Percentiles rank a stretch among this genome's conserved stretches.
Conservation (phyloP, 345 rosid genomes). For the Linum tenue region DNA sequence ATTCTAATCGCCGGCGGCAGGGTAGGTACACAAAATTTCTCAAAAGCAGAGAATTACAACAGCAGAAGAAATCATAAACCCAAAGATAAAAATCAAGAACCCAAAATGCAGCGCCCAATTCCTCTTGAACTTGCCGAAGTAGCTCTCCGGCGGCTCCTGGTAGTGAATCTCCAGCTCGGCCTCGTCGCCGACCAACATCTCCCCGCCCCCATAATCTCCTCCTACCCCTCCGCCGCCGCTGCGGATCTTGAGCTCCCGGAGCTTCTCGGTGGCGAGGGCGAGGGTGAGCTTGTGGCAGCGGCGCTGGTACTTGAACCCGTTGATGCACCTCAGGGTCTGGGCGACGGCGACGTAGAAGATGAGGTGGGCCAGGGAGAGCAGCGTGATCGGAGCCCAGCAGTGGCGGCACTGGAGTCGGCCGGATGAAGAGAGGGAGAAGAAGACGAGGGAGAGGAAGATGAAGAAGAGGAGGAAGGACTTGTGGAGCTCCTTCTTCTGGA, state of each 20-base stretch:
- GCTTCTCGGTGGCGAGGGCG: slow-evolving; percentile 80
- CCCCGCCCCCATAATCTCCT: slow-evolving; percentile 31
- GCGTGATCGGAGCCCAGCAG: slow-evolving; percentile 71
- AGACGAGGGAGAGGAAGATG: slow-evolving; percentile 64
- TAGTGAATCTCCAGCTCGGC: slow-evolving; percentile 84
- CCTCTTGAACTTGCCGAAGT: slow-evolving; percentile 90
- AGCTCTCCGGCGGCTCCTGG: slow-evolving; percentile 91
- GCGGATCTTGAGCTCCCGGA: slow-evolving; percentile 66
- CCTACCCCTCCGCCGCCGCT: slow-evolving; percentile 14
- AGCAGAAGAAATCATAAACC: slow-evolving; percentile 68
- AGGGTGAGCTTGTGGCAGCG: slow-evolving; percentile 94
- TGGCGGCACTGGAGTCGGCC: slow-evolving; percentile 80
- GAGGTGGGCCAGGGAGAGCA: slow-evolving; percentile 80
- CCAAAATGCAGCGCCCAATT: slow-evolving; percentile 93
- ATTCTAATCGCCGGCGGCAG: neutral
- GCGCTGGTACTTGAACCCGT: slow-evolving; percentile 97
- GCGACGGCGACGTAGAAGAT: slow-evolving; percentile 90
- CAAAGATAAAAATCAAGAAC: slow-evolving; percentile 74
- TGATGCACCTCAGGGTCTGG: slow-evolving; percentile 85
- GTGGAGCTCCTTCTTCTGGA: slow-evolving; percentile 91
- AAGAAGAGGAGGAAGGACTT: slow-evolving; percentile 85
- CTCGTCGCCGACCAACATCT: slow-evolving; percentile 27
- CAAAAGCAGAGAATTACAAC: slow-evolving; percentile 80
- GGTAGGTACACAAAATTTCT: neutral
- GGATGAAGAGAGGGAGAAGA: slow-evolving; percentile 48